phyloP scores from a whole-genome alignment of 345 rosid species.

The Brassica rapa region DNA sequence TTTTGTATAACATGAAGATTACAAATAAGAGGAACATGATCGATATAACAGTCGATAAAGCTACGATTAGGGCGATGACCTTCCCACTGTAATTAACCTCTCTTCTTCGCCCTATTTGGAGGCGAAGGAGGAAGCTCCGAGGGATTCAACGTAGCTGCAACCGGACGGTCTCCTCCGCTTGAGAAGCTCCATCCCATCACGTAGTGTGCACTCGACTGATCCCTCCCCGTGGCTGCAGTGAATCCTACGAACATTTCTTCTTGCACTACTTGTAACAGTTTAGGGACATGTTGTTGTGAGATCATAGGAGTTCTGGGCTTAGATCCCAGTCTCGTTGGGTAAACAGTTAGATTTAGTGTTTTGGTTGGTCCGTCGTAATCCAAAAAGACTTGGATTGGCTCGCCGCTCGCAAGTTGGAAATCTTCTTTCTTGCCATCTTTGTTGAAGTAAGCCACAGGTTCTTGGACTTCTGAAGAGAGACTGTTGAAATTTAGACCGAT shows the following conservation, averaged over 20 bases:
- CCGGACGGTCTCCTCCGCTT: constrained; percentile 24
- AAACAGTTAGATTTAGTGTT: constrained; percentile 41
- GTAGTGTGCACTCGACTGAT: constrained; percentile 55
- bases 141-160: constrained; percentile 38
- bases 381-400: constrained; percentile 48
- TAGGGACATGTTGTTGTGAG: not conserved
- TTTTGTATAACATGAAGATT: constrained; percentile 29
- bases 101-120: constrained; percentile 4
- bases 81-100: constrained; percentile 27
- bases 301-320: constrained; percentile 45
- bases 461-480: constrained; percentile 25
- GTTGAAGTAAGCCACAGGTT: constrained; percentile 33
- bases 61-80: constrained; percentile 47
- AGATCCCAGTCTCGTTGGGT: constrained; percentile 23
- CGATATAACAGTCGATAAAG: constrained; percentile 30
- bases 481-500: constrained; percentile 57
- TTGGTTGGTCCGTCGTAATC: constrained; percentile 45
- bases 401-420: constrained; percentile 37
- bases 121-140: constrained; percentile 39
- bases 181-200: constrained; percentile 68
- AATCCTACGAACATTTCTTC: constrained; percentile 58
- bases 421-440: constrained; percentile 29
- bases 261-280: constrained; percentile 8
- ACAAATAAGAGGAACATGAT: constrained; percentile 32
- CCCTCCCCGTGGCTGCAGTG: constrained; percentile 59